phyloP scores from a whole-genome alignment of 257 asterid genomes.

The Vinca minor region DNA sequence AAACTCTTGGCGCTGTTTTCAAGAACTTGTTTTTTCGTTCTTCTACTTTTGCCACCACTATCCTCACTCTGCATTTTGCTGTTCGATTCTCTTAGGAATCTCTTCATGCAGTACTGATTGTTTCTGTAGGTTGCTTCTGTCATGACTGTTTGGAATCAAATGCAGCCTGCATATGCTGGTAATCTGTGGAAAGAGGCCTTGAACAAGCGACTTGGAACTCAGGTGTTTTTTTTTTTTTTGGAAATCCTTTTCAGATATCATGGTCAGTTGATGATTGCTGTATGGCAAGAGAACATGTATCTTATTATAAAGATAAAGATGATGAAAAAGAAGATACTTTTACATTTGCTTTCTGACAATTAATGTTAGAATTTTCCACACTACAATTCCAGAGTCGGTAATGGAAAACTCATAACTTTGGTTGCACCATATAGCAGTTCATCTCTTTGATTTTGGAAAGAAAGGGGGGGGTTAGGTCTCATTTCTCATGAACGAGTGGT shows the following conservation, averaged over 20 bases:
- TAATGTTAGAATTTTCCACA: background rate
- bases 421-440: background rate
- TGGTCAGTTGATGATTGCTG: background rate
- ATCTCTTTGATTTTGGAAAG: background rate
- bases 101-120: conserved; percentile 11
- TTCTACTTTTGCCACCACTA: background rate
- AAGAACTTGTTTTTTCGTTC: background rate
- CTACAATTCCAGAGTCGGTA: background rate
- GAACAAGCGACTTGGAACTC: conserved; percentile 83
- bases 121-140: conserved; percentile 71
- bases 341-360: background rate
- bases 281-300: background rate
- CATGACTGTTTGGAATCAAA: conserved; percentile 78
- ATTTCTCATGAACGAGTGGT: background rate
- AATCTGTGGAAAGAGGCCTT: conserved; percentile 90
- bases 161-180: conserved; percentile 77
- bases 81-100: background rate
- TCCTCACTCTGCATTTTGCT: background rate
- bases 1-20: background rate
- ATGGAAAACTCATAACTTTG: background rate
- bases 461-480: background rate
- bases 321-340: background rate
- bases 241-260: background rate
- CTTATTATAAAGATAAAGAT: background rate
- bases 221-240: conserved; percentile 34